Conservation (phyloP, 2,329 filamentous ascomycete species). For the Ascochyta rabiei region DNA sequence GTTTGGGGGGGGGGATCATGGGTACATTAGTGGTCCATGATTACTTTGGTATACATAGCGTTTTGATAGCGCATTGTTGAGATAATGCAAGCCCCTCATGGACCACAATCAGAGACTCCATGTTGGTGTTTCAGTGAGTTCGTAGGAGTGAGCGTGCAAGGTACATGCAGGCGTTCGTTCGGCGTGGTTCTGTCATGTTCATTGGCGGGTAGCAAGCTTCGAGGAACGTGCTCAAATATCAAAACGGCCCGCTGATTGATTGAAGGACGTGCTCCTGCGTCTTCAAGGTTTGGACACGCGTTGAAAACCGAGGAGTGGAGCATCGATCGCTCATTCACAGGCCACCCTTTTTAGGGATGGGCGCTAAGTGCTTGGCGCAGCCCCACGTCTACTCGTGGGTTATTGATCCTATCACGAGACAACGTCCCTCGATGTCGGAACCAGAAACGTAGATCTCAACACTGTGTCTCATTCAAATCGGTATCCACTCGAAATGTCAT, state of each 20-base stretch:
- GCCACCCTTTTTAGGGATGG: background rate
- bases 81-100: too few species aligned
- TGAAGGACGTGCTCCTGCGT: background rate
- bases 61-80: too few species aligned
- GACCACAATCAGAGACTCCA: too few species aligned
- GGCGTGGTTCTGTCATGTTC: background rate
- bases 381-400: background rate
- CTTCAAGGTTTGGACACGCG: background rate
- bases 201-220: background rate
- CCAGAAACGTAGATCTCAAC: background rate
- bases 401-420: constrained; percentile 6
- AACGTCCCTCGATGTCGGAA: background rate
- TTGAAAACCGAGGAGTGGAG: background rate
- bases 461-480: background rate
- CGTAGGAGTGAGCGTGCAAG: too few species aligned
- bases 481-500: background rate
- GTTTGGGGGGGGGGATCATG: too few species aligned
- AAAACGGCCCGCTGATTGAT: constrained; percentile 5
- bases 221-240: background rate
- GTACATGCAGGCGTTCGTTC: background rate
- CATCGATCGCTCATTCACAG: background rate
- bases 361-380: constrained; percentile 4
- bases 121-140: too few species aligned
- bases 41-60: too few species aligned
- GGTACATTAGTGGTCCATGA: too few species aligned